Evolutionary conservation across 2,329 filamentous ascomycete genomes (phyloP).

Genomic region (Cercospora sp.): DNA sequence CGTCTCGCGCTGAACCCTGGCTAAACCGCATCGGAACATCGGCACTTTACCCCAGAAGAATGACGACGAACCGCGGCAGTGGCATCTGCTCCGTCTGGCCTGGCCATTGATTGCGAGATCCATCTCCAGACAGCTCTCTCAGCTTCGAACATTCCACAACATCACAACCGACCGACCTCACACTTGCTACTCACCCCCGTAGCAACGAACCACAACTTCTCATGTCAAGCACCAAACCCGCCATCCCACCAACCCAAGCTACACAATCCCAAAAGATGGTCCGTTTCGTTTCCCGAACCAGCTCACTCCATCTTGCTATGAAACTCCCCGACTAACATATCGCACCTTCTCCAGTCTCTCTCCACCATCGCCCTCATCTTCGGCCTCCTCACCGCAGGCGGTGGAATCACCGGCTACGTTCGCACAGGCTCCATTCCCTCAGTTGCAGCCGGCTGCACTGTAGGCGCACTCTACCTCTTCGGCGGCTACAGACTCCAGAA

Average conservation of each 20-base stretch:
- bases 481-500: slow-evolving; percentile 79
- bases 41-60: slow-evolving; percentile 6
- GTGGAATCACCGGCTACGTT: slow-evolving; percentile 83
- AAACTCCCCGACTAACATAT: background rate
- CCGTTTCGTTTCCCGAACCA: background rate
- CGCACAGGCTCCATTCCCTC: slow-evolving; percentile 85
- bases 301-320: background rate
- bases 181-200: background rate
- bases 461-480: slow-evolving; percentile 76
- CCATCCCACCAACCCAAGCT: slow-evolving; percentile 10
- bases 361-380: slow-evolving; percentile 69
- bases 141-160: background rate
- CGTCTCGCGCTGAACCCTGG: slow-evolving; percentile 1
- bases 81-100: background rate
- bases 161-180: background rate
- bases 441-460: slow-evolving; percentile 77
- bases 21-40: slow-evolving; percentile 7
- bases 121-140: background rate
- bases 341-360: slow-evolving; percentile 16
- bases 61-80: slow-evolving; percentile 8
- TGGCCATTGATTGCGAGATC: slow-evolving; percentile 9
- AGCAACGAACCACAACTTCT: slow-evolving; percentile 1
- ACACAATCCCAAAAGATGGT: slow-evolving; percentile 14
- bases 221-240: slow-evolving; percentile 17
- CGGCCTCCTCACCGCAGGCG: slow-evolving; percentile 77